A percentile compares a stretch with the other conserved stretches of the same genome.
Evolutionary conservation across 495 filamentous ascomycete genomes (phyloP).

Genomic region (Aspergillus bridgeri): DNA sequence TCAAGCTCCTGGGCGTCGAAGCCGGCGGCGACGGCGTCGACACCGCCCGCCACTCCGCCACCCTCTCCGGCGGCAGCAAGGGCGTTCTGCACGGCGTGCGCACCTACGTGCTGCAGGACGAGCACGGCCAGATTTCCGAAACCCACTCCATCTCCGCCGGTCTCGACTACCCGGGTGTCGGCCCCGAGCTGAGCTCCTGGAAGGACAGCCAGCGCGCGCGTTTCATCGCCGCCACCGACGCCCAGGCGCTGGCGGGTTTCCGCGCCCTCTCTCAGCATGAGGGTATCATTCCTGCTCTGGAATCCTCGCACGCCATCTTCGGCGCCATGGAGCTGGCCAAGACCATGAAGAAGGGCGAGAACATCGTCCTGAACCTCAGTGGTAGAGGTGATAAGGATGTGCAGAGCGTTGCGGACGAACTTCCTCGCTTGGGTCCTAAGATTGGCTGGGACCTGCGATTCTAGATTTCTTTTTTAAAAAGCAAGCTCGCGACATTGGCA

Average conservation of each 20-base stretch:
- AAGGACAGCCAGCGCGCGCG: conserved; percentile 83
- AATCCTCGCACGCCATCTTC: conserved; percentile 89
- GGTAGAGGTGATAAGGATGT: conserved; percentile 98
- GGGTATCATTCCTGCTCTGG: conserved; percentile 94
- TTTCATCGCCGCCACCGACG: conserved; percentile 90
- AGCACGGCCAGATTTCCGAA: conserved; percentile 86
- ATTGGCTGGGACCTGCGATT: conserved; percentile 96
- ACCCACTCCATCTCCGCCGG: conserved; percentile 98
- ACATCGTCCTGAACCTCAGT: conserved; percentile 91
- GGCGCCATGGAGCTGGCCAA: conserved; percentile 87
- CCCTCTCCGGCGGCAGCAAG: conserved; percentile 80
- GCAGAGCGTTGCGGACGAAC: conserved; percentile 92
- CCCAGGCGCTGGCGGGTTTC: conserved; percentile 89
- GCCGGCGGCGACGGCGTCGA: conserved; percentile 95
- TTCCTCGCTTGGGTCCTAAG: conserved; percentile 81
- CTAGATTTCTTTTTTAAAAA: conserved; percentile 14
- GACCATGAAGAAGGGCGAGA: conserved; percentile 81
- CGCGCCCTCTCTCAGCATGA: conserved; percentile 76
- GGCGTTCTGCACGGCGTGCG: conserved; percentile 94
- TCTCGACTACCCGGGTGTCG: conserved; percentile 95
- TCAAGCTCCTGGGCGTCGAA: conserved; percentile 90
- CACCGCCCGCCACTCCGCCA: conserved; percentile 82
- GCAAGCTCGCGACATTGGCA: no score
- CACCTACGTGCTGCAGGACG: conserved; percentile 90
- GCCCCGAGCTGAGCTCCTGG: conserved; percentile 87